Evolutionary conservation across 164 flowering plant genomes (phyloP).

Genomic region (Amborella trichopoda): DNA sequence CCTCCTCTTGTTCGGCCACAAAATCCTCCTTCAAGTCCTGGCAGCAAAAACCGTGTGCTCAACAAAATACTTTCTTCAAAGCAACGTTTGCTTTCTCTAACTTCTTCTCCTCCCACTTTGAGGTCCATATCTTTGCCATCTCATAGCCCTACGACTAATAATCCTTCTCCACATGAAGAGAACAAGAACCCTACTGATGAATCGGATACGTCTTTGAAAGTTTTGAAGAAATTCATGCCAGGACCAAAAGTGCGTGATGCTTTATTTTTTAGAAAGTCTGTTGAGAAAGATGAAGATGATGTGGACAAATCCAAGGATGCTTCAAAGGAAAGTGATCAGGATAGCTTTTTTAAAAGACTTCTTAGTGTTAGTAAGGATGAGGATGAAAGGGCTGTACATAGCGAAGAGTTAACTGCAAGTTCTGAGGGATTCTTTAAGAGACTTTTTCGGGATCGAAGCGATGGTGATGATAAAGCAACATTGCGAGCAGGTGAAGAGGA

Average conservation of each 20-base stretch:
- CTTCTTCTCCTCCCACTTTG: slow-evolving; percentile 62
- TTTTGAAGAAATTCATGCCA: slow-evolving; percentile 24
- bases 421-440: slow-evolving; percentile 84
- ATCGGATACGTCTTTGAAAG: slow-evolving; percentile 1
- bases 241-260: slow-evolving; percentile 27
- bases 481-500: slow-evolving; percentile 52
- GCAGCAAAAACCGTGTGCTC: slow-evolving; percentile 71
- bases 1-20: slow-evolving; percentile 55
- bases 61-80: slow-evolving; percentile 72
- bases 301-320: slow-evolving; percentile 16
- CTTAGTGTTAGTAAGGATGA: slow-evolving; percentile 41
- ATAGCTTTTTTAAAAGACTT: slow-evolving; percentile 37
- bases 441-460: slow-evolving; percentile 78
- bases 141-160: slow-evolving; percentile 47
- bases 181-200: slow-evolving; percentile 26
- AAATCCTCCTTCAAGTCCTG: slow-evolving; percentile 31
- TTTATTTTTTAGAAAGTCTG: slow-evolving; percentile 21
- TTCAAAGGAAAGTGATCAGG: slow-evolving; percentile 4
- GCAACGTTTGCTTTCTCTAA: slow-evolving; percentile 53
- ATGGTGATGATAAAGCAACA: slow-evolving; percentile 30
- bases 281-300: slow-evolving; percentile 35
- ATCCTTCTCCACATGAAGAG: slow-evolving; percentile 43
- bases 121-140: slow-evolving; percentile 43
- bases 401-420: slow-evolving; percentile 46
- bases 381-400: slow-evolving; percentile 14